These are phyloP conservation scores for Didymella sp. DNA, from an alignment of 2,329 filamentous ascomycete species.

Conservation along the genomic window DNA sequence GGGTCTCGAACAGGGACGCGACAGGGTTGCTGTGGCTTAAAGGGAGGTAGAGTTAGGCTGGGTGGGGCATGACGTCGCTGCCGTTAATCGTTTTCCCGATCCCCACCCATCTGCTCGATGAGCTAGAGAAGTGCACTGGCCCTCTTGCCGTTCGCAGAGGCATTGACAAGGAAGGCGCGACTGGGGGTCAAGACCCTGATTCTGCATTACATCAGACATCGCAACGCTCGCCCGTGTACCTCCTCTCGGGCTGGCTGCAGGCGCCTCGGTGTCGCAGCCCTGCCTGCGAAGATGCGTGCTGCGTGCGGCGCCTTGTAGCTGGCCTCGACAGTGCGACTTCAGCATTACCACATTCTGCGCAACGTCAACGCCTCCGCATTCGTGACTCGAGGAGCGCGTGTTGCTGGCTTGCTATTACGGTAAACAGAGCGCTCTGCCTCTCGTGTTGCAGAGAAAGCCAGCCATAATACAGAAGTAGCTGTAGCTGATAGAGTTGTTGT, in stretches of 20 bases:
- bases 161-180: constrained; percentile 21
- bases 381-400: not conserved
- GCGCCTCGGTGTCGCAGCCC: constrained; percentile 5
- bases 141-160: constrained; percentile 16
- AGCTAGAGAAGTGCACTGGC: constrained; percentile 6
- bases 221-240: constrained; percentile 21
- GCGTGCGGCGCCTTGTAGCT: constrained; percentile 1
- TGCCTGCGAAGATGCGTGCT: not conserved
- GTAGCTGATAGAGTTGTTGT: no score
- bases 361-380: not conserved
- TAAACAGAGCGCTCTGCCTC: no score
- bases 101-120: constrained; percentile 27
- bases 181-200: constrained; percentile 38
- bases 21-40: constrained; percentile 28
- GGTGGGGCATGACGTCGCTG: constrained; percentile 26
- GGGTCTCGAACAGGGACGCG: constrained; percentile 12
- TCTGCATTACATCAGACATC: constrained; percentile 31
- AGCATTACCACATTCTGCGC: not conserved
- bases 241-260: constrained; percentile 11
- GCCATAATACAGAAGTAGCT: no score
- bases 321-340: not conserved
- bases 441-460: no score
- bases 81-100: constrained; percentile 23
- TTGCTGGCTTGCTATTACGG: not conserved
- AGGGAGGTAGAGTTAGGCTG: not conserved